Base-by-base conservation (phyloP, 2,329 filamentous ascomycete genomes). In the Diaporthe capsici region DNA sequence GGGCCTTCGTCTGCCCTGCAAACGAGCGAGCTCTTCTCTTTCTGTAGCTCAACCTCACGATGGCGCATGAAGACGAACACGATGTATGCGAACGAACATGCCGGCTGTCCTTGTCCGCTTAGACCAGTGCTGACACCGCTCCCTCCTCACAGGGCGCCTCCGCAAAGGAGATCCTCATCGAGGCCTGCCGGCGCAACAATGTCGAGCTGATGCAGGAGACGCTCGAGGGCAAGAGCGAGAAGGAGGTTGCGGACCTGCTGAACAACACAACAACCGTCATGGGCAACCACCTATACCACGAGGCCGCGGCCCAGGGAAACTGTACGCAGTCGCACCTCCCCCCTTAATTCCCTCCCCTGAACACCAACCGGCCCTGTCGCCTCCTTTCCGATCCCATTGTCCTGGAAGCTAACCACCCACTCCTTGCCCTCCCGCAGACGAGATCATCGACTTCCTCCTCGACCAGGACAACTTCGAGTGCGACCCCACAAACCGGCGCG, bases 111-210 rank as follows among this genome's bases (percentile, higher is more conserved):
- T 70, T 39, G 47, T 60, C 42, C 37, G 25, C 12, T 28, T 44
- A 47, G 42, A 68, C 68, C 65, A 44, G 81, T 83, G 82, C 73
- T 78, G 60, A 70, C 63, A 28, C 58, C n/a, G 22, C 28, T 63
- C 47, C 47, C 28, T 37, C 28, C 28, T 22, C 74, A 77, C 81
- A 98, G 94, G 97, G 96, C 83, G 96, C 96, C 80, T 94, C 94
- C 76, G 91, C 92, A 63, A 90, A 93, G 84, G 96, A 98, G 87
- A 91, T 94, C 81, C 91, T 98, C 80, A 92, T 98, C 85, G 96
- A 98, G 87, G 95, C 97, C 81, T 98, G 94, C 86, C 95, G 96
- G 77, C 92, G 95, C 82, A 96, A 98, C 89, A 98, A 98, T 86
- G 92, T 92, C 79, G 93, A 96, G 72, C 92, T 98, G 76, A 91